Evolutionary conservation across 371 early-diverging fungal species (phyloP).

Genomic region (Conidiobolus incongruus): DNA sequence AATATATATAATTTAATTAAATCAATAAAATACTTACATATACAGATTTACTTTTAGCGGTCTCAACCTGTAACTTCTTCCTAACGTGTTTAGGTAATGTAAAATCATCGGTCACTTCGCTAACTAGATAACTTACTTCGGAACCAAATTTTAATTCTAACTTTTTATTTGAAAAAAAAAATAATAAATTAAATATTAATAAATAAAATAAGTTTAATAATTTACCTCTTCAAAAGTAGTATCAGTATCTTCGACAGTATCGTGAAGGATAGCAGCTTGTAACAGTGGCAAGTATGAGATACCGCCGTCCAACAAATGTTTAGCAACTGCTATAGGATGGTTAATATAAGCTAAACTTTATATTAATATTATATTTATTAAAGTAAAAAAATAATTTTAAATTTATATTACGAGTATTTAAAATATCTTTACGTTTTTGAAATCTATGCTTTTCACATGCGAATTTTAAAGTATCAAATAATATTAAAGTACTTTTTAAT

Average conservation of each 20-base stretch:
- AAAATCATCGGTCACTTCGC: slow-evolving; percentile 25
- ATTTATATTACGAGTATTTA: slow-evolving; percentile 10
- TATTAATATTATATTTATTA: background rate
- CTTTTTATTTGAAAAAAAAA: slow-evolving; percentile 6
- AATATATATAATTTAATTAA: background rate
- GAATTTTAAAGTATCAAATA: too few relatives aligned
- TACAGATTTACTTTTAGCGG: slow-evolving; percentile 13
- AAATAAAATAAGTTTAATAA: background rate
- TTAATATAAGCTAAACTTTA: slow-evolving; percentile 19
- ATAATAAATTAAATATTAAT: background rate
- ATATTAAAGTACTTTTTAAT: too few relatives aligned
- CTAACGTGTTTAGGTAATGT: slow-evolving; percentile 11
- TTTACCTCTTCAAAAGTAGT: slow-evolving; percentile 21
- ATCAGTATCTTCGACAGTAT: slow-evolving; percentile 33
- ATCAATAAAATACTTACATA: slow-evolving; percentile 4
- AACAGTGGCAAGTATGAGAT: slow-evolving; percentile 13
- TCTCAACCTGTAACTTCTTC: slow-evolving; percentile 16
- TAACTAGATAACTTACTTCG: slow-evolving; percentile 15
- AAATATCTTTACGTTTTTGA: slow-evolving; percentile 19
- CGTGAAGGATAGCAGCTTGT: slow-evolving; percentile 24
- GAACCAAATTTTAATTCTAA: slow-evolving; percentile 15
- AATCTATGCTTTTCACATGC: slow-evolving; percentile 11
- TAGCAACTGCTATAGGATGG: slow-evolving; percentile 26
- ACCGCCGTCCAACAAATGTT: slow-evolving; percentile 14
- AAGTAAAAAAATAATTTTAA: background rate